Percentiles rank a stretch among this genome's conserved stretches.
Evolutionary conservation across 148 eudicot species (phyloP).

Genomic region (Linanthus parryae): DNA sequence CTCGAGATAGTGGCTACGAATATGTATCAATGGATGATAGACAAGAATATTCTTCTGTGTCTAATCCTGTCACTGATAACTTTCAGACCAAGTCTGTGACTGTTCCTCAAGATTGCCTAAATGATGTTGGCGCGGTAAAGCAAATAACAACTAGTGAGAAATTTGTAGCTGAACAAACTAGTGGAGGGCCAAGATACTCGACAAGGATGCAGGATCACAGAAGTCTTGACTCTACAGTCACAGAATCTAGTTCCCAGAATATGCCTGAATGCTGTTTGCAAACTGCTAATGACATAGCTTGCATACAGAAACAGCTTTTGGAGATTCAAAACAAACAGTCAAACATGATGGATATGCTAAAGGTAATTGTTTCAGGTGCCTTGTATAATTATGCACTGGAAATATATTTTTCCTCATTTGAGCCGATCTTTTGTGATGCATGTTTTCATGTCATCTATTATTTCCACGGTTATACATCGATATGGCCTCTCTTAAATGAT

Average conservation of each 20-base stretch:
- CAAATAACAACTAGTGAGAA: conserved; percentile 22
- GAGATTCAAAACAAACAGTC: conserved; percentile 81
- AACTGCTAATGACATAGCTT: conserved; percentile 45
- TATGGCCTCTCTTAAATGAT: too few species aligned
- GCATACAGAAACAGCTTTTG: conserved; percentile 54
- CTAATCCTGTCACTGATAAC: conserved; percentile 44
- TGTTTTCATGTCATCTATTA: background rate
- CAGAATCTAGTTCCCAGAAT: conserved; percentile 40
- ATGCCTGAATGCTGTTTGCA: conserved; percentile 41
- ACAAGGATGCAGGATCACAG: conserved; percentile 40
- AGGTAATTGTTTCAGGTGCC: conserved; percentile 36
- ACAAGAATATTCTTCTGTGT: conserved; percentile 66
- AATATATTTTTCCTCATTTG: background rate
- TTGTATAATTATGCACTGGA: conserved; percentile 1
- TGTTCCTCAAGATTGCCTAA: conserved; percentile 25
- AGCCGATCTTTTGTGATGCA: background rate
- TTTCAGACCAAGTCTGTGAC: conserved; percentile 34
- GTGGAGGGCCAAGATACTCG: conserved; percentile 34
- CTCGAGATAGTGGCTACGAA: conserved; percentile 41
- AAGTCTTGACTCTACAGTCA: conserved; percentile 71
- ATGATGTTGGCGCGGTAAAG: conserved; percentile 31
- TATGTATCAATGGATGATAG: conserved; percentile 60
- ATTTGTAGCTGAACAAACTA: conserved; percentile 34
- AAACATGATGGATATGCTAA: conserved; percentile 60
- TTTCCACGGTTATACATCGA: too few species aligned